phyloP scores from a whole-genome alignment of 129 eudicot species.

The Flaveria brownii region DNA sequence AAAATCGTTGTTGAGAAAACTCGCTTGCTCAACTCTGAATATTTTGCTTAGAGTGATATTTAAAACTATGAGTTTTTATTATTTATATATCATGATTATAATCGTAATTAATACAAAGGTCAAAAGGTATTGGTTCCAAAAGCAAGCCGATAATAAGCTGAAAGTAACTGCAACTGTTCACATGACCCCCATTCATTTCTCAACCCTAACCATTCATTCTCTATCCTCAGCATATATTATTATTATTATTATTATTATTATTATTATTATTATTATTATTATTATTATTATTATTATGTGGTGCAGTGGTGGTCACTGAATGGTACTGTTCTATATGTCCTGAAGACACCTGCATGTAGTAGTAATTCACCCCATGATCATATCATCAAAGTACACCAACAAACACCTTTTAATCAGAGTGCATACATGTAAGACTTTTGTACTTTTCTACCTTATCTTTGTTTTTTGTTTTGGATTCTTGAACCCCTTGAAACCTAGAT shows the following conservation, averaged over 20 bases:
- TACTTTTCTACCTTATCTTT: neutral
- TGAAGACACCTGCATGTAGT: too few species aligned
- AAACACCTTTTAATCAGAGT: neutral
- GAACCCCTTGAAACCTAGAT: too few species aligned
- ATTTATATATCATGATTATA: too few species aligned
- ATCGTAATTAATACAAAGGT: too few species aligned
- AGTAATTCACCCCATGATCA: neutral
- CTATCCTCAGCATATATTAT: too few species aligned
- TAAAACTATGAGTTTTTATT: too few species aligned
- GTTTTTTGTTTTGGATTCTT: conserved; percentile 8
- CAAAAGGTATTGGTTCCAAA: neutral
- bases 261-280: neutral
- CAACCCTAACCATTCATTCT: conserved; percentile 17
- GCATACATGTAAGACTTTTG: neutral
- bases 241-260: neutral
- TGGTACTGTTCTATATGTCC: neutral
- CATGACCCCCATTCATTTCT: conserved; percentile 8
- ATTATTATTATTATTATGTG: neutral
- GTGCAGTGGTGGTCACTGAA: neutral
- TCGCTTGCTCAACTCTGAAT: too few species aligned
- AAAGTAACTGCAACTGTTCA: conserved; percentile 33
- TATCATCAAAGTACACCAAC: conserved; percentile 4
- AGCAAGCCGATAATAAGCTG: conserved; percentile 26
- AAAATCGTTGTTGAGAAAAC: too few species aligned
- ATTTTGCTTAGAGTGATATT: too few species aligned